phyloP scores from a whole-genome alignment of 2,329 filamentous ascomycete species.

The Microthyrium microscopicum region DNA sequence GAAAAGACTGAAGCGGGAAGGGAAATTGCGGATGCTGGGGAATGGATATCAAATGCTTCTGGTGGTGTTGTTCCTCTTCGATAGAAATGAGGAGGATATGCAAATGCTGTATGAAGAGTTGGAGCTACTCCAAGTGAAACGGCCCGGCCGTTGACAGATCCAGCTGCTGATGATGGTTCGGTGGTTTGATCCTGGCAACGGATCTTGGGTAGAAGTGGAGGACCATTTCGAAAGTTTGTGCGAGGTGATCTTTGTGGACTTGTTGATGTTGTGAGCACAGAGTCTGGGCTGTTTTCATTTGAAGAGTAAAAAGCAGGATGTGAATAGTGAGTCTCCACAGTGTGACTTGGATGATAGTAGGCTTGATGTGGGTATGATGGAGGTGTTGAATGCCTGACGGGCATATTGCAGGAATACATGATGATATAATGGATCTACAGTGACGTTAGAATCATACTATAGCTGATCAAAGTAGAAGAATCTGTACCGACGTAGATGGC shows the following conservation, averaged over 20 bases:
- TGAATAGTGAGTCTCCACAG: too few relatives aligned
- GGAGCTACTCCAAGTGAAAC: slow-evolving; percentile 34
- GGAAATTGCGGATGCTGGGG: slow-evolving; percentile 1
- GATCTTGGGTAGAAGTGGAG: slow-evolving; percentile 70
- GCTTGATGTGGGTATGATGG: slow-evolving; percentile 19
- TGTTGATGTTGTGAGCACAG: slow-evolving; percentile 4
- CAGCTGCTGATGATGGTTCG: slow-evolving; percentile 34
- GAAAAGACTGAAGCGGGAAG: slow-evolving; percentile 2
- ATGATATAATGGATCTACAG: too few relatives aligned
- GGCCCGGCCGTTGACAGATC: slow-evolving; percentile 38
- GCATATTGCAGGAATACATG: too few relatives aligned
- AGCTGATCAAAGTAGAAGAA: too few relatives aligned
- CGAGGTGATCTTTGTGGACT: too few relatives aligned
- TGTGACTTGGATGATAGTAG: slow-evolving; percentile 11
- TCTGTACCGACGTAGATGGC: too few relatives aligned
- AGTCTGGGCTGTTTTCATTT: slow-evolving; percentile 16
- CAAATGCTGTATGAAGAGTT: slow-evolving; percentile 6
- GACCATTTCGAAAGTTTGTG: too few relatives aligned
- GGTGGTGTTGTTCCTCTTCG: slow-evolving; percentile 4
- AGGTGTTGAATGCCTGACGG: slow-evolving; percentile 30
- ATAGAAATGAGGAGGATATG: background rate
- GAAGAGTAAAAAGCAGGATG: slow-evolving; percentile 43
- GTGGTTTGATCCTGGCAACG: slow-evolving; percentile 68
- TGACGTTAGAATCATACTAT: too few relatives aligned
- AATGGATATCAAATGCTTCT: slow-evolving; percentile 8